phyloP scores from a whole-genome alignment of 1,284 basidiomycete genomes.

The Mycosarcoma maydis region DNA sequence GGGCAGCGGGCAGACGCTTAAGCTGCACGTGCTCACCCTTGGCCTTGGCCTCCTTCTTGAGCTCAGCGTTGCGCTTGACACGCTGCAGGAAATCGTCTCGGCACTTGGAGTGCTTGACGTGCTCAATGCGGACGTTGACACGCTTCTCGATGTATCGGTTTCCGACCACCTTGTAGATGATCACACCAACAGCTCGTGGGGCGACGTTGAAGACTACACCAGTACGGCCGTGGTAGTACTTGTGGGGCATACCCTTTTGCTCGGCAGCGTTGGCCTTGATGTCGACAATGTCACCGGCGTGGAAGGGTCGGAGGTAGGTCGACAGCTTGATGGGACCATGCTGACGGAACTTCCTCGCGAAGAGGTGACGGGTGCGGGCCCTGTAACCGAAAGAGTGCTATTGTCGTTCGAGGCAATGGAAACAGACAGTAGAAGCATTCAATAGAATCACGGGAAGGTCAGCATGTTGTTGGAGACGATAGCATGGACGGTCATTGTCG shows the following conservation, averaged over 20 bases:
- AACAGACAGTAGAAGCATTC: too few species aligned
- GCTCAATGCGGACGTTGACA: conserved; percentile 98
- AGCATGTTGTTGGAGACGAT: neutral
- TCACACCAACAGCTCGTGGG: conserved; percentile 91
- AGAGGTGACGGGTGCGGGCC: conserved; percentile 99
- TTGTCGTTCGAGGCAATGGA: too few species aligned
- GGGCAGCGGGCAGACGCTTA: conserved; percentile 86
- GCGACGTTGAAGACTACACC: conserved; percentile 99
- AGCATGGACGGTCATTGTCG: neutral
- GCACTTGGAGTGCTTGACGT: conserved; percentile 97
- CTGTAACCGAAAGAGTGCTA: conserved; percentile 99
- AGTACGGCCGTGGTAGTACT: conserved; percentile 80
- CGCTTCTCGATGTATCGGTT: conserved; percentile 99
- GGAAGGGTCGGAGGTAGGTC: conserved; percentile 91
- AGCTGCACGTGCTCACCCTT: conserved; percentile 78
- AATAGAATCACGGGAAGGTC: conserved; percentile 1
- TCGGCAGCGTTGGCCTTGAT: conserved; percentile 99
- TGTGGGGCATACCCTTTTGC: conserved; percentile 99
- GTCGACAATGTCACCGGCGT: conserved; percentile 97
- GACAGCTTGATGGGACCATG: conserved; percentile 90
- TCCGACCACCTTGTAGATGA: conserved; percentile 98
- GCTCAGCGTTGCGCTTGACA: conserved; percentile 89
- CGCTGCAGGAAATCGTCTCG: conserved; percentile 97
- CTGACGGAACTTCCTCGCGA: conserved; percentile 74
- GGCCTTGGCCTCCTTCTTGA: conserved; percentile 81